Evolutionary conservation across 176 grass and related monocot genomes (phyloP).

Genomic region (Musa acuminata): DNA sequence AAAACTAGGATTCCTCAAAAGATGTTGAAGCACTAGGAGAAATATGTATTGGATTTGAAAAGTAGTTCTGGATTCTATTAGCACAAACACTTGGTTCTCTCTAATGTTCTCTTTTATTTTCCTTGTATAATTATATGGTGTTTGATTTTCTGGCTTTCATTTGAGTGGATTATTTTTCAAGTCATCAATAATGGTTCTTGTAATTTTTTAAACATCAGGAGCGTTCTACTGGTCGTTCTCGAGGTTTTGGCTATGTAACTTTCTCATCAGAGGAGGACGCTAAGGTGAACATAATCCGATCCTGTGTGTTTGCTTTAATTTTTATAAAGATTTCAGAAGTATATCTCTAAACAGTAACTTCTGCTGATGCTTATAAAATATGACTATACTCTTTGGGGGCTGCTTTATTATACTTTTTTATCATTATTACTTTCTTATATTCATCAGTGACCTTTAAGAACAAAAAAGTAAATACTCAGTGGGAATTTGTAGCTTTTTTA

Average conservation of each 20-base stretch:
- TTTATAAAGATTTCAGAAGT: neutral
- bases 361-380: neutral
- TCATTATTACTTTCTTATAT: no score
- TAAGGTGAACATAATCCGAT: conserved; percentile 36
- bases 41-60: neutral
- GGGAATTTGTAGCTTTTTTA: no score
- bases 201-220: conserved; percentile 48
- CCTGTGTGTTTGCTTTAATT: neutral
- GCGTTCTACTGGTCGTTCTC: conserved; percentile 70
- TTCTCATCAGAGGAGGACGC: conserved; percentile 81
- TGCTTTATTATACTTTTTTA: no score
- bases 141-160: neutral
- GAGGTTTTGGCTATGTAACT: conserved; percentile 86
- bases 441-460: no score
- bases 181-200: conserved; percentile 18
- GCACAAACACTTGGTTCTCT: no score
- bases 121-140: neutral
- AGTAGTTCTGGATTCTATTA: no score
- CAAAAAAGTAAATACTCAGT: no score
- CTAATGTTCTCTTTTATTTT: no score
- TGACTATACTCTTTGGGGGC: no score
- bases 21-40: neutral
- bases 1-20: neutral
- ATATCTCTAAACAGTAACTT: neutral
- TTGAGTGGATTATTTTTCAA: neutral